Evolutionary conservation across 192 early-diverging fungal genomes (phyloP), one percentile per base, ranked within the genome.

Genomic region (Globomyces pollinis-pini): DNA sequence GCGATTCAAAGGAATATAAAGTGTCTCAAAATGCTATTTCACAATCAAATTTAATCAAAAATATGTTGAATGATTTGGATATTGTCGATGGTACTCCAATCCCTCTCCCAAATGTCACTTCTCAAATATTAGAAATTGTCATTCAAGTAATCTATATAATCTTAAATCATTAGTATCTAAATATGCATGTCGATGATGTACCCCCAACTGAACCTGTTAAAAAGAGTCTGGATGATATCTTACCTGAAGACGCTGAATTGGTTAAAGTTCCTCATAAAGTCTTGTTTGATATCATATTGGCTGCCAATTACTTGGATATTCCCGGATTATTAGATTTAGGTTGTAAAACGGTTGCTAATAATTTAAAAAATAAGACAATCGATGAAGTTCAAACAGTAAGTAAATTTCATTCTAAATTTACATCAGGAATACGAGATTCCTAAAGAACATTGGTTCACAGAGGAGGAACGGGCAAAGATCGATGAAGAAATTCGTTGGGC

Each of bases 291-390:
- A 67, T 83, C 18, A 83, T 83, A 33, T 59, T 83, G 35, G 91
- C 92, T 2, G 90, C 92, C 1, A 93, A 94, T 72, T 93, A 90
- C 70, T 77, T 99, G 55, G 96, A 97, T 69, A 96, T 97, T 64
- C 96, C 95, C 71, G 88, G 91, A 11, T 81, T 99, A 43, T 73
- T 99, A 43, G 93, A 99, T 72, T 76, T 99, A 44, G 91, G 92
- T 6, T 99, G 96, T 79, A 96, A 95, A 78, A 93, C 93, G 2
- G 91, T 97, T 38, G 96, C 96, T 49, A 96, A 94, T 67, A 92
- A 94, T 90, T 88, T 99, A 71, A 90, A 91, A 70, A 90, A 91
- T 30, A 97, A 97, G 76, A 76, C 82, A 0, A 33, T 16, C 18
- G 29, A 41, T 12, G 29, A 57, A 57, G 31, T 57, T 38, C 28